Evolutionary conservation across 345 rosid genomes (phyloP).

Genomic region (Brassica napus): DNA sequence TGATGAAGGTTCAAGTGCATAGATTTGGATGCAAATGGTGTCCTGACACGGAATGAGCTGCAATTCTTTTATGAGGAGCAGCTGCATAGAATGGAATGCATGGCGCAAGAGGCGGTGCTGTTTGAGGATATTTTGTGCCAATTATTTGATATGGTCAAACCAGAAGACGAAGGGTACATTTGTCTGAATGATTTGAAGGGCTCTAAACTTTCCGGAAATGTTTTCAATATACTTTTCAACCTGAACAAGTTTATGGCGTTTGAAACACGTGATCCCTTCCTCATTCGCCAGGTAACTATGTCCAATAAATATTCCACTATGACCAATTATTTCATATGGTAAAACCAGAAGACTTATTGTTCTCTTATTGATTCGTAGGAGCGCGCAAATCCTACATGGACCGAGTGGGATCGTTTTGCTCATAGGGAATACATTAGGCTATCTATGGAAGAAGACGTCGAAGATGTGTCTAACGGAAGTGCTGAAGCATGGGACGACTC

Average conservation of each 20-base stretch:
- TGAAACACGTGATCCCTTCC: constrained; percentile 96
- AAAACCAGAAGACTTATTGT: background rate
- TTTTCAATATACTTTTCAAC: constrained; percentile 92
- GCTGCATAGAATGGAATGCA: constrained; percentile 97
- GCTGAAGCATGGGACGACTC: constrained; percentile 98
- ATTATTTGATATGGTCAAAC: constrained; percentile 90
- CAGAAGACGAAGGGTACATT: constrained; percentile 75
- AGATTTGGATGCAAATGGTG: constrained; percentile 94
- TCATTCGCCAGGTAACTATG: constrained; percentile 82
- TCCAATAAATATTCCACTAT: background rate
- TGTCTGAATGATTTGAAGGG: constrained; percentile 73
- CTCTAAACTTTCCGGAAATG: constrained; percentile 85
- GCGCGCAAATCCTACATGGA: constrained; percentile 93
- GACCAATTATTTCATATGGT: background rate
- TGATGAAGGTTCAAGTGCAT: constrained; percentile 84
- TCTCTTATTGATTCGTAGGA: constrained; percentile 49
- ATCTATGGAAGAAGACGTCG: constrained; percentile 98
- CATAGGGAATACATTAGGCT: constrained; percentile 97
- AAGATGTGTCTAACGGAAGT: constrained; percentile 97
- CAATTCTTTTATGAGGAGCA: constrained; percentile 97
- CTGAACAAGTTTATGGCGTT: constrained; percentile 96
- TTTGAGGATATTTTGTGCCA: constrained; percentile 96
- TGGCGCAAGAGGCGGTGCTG: constrained; percentile 96
- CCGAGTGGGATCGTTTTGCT: constrained; percentile 98
- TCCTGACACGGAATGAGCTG: constrained; percentile 79